Conservation (phyloP, 345 rosid species). For the Rhizophora mangle region DNA sequence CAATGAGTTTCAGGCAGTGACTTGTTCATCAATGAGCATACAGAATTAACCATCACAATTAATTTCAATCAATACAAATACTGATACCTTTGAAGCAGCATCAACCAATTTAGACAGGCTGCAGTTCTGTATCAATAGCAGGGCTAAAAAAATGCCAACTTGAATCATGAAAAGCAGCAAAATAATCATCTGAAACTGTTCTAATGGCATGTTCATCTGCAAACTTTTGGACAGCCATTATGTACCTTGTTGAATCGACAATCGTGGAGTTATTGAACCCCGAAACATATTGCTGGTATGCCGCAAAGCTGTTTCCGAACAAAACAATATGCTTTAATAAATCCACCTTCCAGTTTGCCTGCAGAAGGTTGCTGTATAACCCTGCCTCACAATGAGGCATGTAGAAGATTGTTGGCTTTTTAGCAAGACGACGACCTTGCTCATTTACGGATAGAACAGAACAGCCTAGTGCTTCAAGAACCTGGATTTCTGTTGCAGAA, state of each 20-base stretch:
- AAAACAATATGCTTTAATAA: slow-evolving; percentile 44
- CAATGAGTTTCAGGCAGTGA: too few species aligned
- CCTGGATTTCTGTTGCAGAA: slow-evolving; percentile 59
- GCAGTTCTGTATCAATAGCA: slow-evolving; percentile 15
- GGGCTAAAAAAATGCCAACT: slow-evolving; percentile 91
- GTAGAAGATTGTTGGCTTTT: slow-evolving; percentile 67
- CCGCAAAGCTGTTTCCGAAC: slow-evolving; percentile 79
- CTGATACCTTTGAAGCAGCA: too few species aligned
- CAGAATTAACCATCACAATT: too few species aligned
- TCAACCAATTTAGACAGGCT: neutral
- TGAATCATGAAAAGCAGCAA: slow-evolving; percentile 76
- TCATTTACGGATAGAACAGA: slow-evolving; percentile 65
- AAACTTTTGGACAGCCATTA: slow-evolving; percentile 45
- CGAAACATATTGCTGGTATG: slow-evolving; percentile 45
- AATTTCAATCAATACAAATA: too few species aligned
- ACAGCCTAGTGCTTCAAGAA: slow-evolving; percentile 65
- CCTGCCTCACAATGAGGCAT: slow-evolving; percentile 93
- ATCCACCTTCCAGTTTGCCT: slow-evolving; percentile 59
- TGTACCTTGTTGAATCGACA: slow-evolving; percentile 36
- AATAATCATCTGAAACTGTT: slow-evolving; percentile 60
- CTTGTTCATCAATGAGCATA: too few species aligned
- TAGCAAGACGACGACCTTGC: slow-evolving; percentile 62
- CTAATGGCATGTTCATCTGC: slow-evolving; percentile 47
- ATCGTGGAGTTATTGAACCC: slow-evolving; percentile 40
- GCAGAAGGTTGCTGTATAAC: slow-evolving; percentile 65